These are phyloP conservation scores for Pleurotus citrinopileatus DNA, from an alignment of 768 basidiomycete genomes.

Conservation along the genomic window DNA sequence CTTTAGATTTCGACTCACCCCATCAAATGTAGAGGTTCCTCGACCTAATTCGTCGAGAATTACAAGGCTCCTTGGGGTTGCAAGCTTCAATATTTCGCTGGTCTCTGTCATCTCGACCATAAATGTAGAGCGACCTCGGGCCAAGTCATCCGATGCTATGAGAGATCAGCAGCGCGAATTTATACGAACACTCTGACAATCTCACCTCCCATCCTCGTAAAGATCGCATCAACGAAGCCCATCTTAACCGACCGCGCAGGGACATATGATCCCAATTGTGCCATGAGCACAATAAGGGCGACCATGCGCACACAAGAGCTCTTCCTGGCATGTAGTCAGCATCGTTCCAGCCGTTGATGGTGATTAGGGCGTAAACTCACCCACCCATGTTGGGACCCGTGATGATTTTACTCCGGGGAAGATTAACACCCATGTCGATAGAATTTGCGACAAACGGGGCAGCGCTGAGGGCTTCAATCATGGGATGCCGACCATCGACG, in stretches of 20 bases:
- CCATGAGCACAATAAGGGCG: conserved; percentile 75
- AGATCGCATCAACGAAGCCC: conserved; percentile 79
- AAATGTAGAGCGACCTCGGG: conserved; percentile 87
- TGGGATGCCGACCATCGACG: conserved; percentile 85
- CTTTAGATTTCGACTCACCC: too few relatives aligned
- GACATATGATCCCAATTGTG: conserved; percentile 93
- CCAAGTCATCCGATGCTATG: conserved; percentile 83
- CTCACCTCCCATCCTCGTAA: conserved; percentile 89
- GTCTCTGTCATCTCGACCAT: conserved; percentile 98
- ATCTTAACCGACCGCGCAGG: conserved; percentile 75
- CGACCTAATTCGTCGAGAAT: conserved; percentile 89
- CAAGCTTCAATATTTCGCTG: conserved; percentile 78
- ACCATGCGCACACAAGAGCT: conserved; percentile 81
- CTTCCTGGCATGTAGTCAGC: conserved; percentile 46
- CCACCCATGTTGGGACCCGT: conserved; percentile 89
- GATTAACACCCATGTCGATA: conserved; percentile 56
- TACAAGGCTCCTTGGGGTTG: conserved; percentile 75
- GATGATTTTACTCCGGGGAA: conserved; percentile 61
- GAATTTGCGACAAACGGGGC: conserved; percentile 89
- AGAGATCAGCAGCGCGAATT: conserved; percentile 5
- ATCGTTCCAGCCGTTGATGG: neutral
- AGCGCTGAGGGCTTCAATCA: conserved; percentile 76
- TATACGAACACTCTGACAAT: conserved; percentile 16
- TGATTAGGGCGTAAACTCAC: conserved; percentile 24
- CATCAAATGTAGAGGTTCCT: conserved; percentile 93